These are phyloP conservation scores for Rhizophagus prolifer DNA, from an alignment of 192 early-diverging fungal genomes.

Conservation along the genomic window DNA sequence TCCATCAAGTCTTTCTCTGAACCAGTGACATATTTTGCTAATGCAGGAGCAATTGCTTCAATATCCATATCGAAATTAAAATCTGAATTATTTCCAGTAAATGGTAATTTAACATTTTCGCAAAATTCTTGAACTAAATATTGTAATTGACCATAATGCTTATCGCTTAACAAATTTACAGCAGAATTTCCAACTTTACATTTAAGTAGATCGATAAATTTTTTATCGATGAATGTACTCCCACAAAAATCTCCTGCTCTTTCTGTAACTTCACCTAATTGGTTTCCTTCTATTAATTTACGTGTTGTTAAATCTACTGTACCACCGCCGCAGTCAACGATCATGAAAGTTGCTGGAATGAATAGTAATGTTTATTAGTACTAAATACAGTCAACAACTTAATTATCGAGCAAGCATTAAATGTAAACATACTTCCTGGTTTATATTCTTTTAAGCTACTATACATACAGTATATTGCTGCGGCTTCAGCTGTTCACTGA, in stretches of 20 bases:
- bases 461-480: slow-evolving; percentile 6
- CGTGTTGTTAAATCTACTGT: slow-evolving; percentile 53
- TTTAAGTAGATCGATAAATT: slow-evolving; percentile 1
- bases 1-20: slow-evolving; percentile 31
- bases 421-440: neutral
- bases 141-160: slow-evolving; percentile 11
- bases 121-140: slow-evolving; percentile 8
- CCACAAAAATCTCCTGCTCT: neutral
- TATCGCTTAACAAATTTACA: neutral
- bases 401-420: neutral
- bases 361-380: too few relatives aligned
- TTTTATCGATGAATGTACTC: slow-evolving; percentile 1
- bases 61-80: neutral
- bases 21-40: neutral
- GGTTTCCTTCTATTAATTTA: neutral
- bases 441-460: neutral
- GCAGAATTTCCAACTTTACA: neutral
- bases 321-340: slow-evolving; percentile 59
- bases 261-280: slow-evolving; percentile 9
- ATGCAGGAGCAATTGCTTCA: neutral
- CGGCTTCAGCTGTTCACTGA: neutral
- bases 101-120: neutral
- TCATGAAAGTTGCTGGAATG: slow-evolving; percentile 48
- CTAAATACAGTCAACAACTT: neutral
- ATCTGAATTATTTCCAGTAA: neutral